Percentiles rank a stretch among this genome's conserved stretches.
Conservation (phyloP, 208 protist genomes). For the Crithidia thermophila region DNA sequence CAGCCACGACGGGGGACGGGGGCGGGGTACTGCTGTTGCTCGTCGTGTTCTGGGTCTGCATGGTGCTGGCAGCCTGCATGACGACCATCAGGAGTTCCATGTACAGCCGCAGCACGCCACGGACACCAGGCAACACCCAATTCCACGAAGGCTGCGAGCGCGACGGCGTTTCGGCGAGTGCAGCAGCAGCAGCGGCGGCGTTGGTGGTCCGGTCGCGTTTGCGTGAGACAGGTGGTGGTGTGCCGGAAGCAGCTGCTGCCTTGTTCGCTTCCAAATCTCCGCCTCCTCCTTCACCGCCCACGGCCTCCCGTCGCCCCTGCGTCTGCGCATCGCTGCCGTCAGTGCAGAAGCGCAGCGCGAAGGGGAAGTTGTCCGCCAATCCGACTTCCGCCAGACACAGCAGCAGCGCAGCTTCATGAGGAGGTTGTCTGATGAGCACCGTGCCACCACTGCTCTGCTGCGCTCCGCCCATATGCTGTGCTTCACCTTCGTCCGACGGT, state of each 20-base stretch:
- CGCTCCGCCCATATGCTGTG: too few species aligned
- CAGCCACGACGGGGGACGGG: not conserved
- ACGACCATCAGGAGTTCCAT: slow-evolving; percentile 22
- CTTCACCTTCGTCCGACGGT: not conserved
- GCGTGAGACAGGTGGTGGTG: too few species aligned
- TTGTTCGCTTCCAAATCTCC: not conserved
- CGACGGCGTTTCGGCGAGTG: not conserved
- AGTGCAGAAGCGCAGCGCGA: slow-evolving; percentile 8
- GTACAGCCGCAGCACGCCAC: slow-evolving; percentile 30
- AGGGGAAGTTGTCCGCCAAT: slow-evolving; percentile 22
- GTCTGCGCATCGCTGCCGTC: too few species aligned
- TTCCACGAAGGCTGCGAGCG: slow-evolving; percentile 13
- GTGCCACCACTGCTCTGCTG: not conserved
- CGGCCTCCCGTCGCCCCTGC: too few species aligned
- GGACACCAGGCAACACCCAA: slow-evolving; percentile 35
- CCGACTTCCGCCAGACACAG: slow-evolving; percentile 26
- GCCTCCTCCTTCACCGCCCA: not conserved
- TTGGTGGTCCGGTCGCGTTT: not conserved
- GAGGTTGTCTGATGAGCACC: not conserved
- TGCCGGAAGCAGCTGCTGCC: not conserved
- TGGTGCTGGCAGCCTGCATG: slow-evolving; percentile 22
- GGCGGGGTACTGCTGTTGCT: slow-evolving; percentile 5
- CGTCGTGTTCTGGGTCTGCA: too few species aligned
- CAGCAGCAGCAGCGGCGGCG: not conserved
- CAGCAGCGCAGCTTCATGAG: slow-evolving; percentile 19